Percentiles rank a stretch among this genome's conserved stretches.
phyloP scores from a whole-genome alignment of 352 stramenopile species.

The Peronospora farinosa region DNA sequence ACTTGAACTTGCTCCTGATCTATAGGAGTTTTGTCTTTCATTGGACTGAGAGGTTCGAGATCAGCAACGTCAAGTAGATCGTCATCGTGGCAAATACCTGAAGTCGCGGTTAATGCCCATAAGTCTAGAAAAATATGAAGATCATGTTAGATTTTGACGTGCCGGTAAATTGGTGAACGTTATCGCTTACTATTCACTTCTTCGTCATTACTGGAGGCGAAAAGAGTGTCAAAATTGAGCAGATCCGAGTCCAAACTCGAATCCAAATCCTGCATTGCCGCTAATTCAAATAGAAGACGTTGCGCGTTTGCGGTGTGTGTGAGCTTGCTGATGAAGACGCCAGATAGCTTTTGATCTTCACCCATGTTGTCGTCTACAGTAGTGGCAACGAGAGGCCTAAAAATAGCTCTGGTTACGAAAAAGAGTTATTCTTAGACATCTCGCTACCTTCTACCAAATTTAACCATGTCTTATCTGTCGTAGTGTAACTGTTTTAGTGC shows the following conservation, averaged over 20 bases:
- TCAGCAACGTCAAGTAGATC: conserved; percentile 26
- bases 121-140: conserved; percentile 12
- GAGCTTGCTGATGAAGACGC: conserved; percentile 16
- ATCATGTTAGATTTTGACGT: background rate
- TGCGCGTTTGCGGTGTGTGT: background rate
- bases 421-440: conserved; percentile 2
- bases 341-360: conserved; percentile 33
- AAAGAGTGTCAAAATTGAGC: conserved; percentile 35
- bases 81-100: conserved; percentile 21
- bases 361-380: background rate
- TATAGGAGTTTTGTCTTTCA: conserved; percentile 16
- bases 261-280: conserved; percentile 32
- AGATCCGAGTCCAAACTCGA: conserved; percentile 31
- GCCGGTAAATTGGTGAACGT: background rate
- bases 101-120: conserved; percentile 17
- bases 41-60: conserved; percentile 27
- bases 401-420: too few species aligned
- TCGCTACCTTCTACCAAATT: conserved; percentile 9
- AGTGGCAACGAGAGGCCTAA: background rate
- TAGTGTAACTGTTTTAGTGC: conserved; percentile 9
- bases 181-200: conserved; percentile 19
- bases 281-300: conserved; percentile 7
- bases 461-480: conserved; percentile 1
- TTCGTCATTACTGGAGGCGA: conserved; percentile 29
- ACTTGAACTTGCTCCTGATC: conserved; percentile 6